phyloP scores from a whole-genome alignment of 441 rosid genomes.

The Bocquillonia castaneifolia region DNA sequence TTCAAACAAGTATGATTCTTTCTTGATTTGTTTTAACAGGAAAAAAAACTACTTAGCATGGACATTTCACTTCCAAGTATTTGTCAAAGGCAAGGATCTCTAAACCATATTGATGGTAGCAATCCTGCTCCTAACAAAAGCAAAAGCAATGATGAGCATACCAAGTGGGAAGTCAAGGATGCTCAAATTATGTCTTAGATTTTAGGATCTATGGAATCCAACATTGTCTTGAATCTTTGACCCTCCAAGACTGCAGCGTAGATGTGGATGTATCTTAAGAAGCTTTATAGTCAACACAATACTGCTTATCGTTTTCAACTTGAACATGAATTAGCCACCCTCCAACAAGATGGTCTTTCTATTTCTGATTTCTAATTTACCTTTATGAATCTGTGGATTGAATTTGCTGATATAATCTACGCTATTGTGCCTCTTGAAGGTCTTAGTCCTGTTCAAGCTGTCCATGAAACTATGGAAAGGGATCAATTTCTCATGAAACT shows the following conservation, averaged over 20 bases:
- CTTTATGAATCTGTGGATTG: neutral
- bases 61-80: neutral
- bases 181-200: neutral
- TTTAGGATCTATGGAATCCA: neutral
- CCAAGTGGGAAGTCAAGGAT: constrained; percentile 9
- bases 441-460: neutral
- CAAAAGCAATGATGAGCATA: neutral
- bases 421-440: neutral
- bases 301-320: neutral
- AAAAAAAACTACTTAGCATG: neutral
- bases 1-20: neutral
- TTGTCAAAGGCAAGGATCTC: neutral
- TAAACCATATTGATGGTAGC: neutral
- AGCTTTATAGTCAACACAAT: constrained; percentile 5
- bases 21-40: neutral
- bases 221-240: neutral
- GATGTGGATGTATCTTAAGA: constrained; percentile 4
- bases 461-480: neutral
- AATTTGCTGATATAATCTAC: neutral
- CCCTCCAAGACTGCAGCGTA: neutral
- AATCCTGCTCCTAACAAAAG: neutral
- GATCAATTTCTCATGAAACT: neutral
- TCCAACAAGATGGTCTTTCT: neutral
- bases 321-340: constrained; percentile 3
- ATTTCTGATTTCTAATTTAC: neutral